These are phyloP conservation scores for Ophiocordyceps polyrhachis-furcata DNA, from an alignment of 2,329 filamentous ascomycete genomes.

Conservation along the genomic window DNA sequence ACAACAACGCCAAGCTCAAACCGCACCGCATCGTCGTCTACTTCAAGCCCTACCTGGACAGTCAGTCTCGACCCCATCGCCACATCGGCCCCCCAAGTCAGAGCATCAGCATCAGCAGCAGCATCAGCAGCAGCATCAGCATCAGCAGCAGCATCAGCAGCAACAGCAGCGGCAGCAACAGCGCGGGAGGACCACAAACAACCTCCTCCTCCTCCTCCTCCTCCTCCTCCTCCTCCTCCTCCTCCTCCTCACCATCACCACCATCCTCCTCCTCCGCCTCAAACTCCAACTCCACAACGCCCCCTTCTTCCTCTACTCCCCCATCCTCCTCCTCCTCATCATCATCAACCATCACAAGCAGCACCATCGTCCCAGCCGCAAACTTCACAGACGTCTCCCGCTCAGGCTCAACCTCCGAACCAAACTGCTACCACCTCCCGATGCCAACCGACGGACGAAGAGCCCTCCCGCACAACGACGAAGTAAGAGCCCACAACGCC, in stretches of 20 bases:
- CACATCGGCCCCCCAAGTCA: not conserved
- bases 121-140: not conserved
- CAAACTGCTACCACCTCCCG: constrained; percentile 15
- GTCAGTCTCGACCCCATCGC: not conserved
- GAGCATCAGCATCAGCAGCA: not conserved
- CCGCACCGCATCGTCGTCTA: not conserved
- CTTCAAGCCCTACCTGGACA: not conserved
- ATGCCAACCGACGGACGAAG: constrained; percentile 7
- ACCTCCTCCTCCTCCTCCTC: not conserved
- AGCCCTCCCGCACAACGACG: constrained; percentile 13
- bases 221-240: too few relatives aligned
- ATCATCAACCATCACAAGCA: constrained; percentile 1
- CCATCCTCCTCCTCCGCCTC: not conserved
- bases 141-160: not conserved
- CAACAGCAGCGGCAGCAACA: not conserved
- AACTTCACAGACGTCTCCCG: constrained; percentile 16
- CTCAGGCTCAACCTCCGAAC: constrained; percentile 8
- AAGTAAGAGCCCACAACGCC: constrained; percentile 11
- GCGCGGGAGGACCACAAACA: not conserved
- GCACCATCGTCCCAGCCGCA: constrained; percentile 8
- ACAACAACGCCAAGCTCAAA: not conserved
- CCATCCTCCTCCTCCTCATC: not conserved
- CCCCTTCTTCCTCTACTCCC: not conserved
- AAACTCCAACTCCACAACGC: not conserved
- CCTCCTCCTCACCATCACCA: not conserved